These are phyloP conservation scores for Hydrangea macrophylla DNA, from an alignment of 148 eudicot species.

Conservation along the genomic window DNA sequence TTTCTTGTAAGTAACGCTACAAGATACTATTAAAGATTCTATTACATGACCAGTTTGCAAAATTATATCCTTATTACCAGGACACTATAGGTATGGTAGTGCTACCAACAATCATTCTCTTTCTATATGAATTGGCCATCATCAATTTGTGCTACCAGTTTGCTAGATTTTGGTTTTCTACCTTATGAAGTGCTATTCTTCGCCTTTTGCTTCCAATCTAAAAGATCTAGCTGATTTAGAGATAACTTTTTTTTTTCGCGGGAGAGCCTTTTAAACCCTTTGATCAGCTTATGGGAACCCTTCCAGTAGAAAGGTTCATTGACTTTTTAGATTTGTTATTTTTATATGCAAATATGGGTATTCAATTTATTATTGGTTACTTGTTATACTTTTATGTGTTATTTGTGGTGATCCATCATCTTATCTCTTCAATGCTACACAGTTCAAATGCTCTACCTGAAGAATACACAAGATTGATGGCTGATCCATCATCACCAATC, in stretches of 20 bases:
- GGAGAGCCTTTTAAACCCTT: conserved; percentile 99
- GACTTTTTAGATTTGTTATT: not conserved
- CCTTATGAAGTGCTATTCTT: conserved; percentile 96
- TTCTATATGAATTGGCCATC: too few relatives aligned
- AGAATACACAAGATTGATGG: conserved; percentile 82
- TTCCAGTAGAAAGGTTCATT: conserved; percentile 89
- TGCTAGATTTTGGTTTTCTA: too few relatives aligned
- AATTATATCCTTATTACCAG: too few relatives aligned
- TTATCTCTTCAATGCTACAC: conserved; percentile 22
- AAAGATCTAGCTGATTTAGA: conserved; percentile 86
- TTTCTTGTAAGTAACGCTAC: too few relatives aligned
- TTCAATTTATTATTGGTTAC: conserved; percentile 1
- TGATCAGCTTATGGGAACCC: conserved; percentile 95
- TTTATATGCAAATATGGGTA: not conserved
- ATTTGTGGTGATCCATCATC: not conserved
- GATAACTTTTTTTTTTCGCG: conserved; percentile 82
- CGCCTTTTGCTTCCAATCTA: conserved; percentile 97
- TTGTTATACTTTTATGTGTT: not conserved
- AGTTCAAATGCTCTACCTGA: conserved; percentile 91
- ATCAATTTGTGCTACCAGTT: too few relatives aligned
- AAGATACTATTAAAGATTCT: too few relatives aligned
- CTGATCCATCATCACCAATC: conserved; percentile 89
- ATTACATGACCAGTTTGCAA: too few relatives aligned
- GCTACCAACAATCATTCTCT: too few relatives aligned
- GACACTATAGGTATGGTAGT: too few relatives aligned